Base-by-base conservation (phyloP, 2,329 filamentous ascomycete species). In the Aspergillus fijiensis region DNA sequence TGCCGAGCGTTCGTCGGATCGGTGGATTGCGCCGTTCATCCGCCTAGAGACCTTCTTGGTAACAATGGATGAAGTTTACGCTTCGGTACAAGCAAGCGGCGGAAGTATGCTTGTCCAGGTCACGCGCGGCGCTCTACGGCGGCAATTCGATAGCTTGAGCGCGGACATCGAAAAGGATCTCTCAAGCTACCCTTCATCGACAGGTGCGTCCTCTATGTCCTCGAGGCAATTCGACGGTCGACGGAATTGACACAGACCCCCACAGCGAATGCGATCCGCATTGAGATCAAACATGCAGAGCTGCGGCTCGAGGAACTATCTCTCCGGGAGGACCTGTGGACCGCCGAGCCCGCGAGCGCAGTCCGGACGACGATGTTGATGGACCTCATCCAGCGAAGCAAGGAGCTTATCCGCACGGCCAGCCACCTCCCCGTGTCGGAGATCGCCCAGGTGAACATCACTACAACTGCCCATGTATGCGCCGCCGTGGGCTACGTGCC, bases 241-340 rank as follows among this genome's bases (percentile, higher is more conserved):
- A 2, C 7, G 7, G 12, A 11, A 45, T 25, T 39, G 25, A 58
- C 55, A 12, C 12, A 35, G 25, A 58, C 31, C 47, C 11, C 45
- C 51, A 3, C 52, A 68, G 66, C 7, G 21, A 67, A 64, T 45
- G 56, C 58, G 50, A 57, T 68, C 27, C 59, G 59, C 23, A 63
- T 59, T 35, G 63, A 66, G 56, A 56, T 67, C 9, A 63, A 65
- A 60, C 62, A 61, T 49, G 59, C 51, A 11, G 65, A 67, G 51
- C 51, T 67, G 31, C 60, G 63, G 1, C 62, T 68, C 12, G 63
- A 67, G 3, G 65, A 63, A 55, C 39, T 66, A 53, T 65, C 57
- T 48, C 63, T 68, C 51, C 66, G 59, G 2, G 65, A 66, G n/a
- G 60, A 67, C 45, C 54, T 68, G 11, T 68, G 66, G 66, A 62